phyloP scores from a whole-genome alignment of 768 basidiomycete species.

The Mycena galericulata region DNA sequence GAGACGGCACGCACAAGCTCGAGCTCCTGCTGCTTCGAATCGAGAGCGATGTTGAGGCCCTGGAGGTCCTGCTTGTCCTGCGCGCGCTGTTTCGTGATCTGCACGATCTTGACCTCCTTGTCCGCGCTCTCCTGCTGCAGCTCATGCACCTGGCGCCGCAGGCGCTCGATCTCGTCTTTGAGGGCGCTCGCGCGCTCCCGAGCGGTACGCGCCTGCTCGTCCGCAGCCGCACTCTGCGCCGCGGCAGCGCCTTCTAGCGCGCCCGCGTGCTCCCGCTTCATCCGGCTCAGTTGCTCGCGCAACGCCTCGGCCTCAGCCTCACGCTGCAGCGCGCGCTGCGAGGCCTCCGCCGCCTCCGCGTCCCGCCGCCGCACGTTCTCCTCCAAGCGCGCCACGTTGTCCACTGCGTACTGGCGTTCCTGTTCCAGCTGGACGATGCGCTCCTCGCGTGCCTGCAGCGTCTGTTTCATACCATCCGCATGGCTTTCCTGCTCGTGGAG shows the following conservation, averaged over 20 bases:
- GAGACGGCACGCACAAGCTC: slow-evolving; percentile 81
- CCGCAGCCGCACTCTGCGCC: slow-evolving; percentile 65
- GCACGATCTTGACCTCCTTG: slow-evolving; percentile 84
- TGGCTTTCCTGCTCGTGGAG: slow-evolving; percentile 66
- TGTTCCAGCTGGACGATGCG: slow-evolving; percentile 63
- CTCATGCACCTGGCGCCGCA: slow-evolving; percentile 73
- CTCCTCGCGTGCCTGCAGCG: slow-evolving; percentile 66
- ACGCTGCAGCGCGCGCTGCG: slow-evolving; percentile 57
- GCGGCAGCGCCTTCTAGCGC: slow-evolving; percentile 62
- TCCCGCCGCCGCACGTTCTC: slow-evolving; percentile 69
- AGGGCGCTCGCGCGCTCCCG: slow-evolving; percentile 63
- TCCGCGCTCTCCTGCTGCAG: slow-evolving; percentile 87
- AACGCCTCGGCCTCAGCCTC: slow-evolving; percentile 67
- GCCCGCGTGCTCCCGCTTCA: slow-evolving; percentile 67
- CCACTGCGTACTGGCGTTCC: slow-evolving; percentile 67
- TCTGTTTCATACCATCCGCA: slow-evolving; percentile 57
- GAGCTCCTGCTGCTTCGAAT: slow-evolving; percentile 94
- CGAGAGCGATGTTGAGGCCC: slow-evolving; percentile 91
- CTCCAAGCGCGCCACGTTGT: slow-evolving; percentile 67
- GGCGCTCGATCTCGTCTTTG: slow-evolving; percentile 68
- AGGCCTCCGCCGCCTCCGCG: slow-evolving; percentile 62
- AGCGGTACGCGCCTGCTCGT: slow-evolving; percentile 60
- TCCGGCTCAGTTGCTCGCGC: slow-evolving; percentile 64
- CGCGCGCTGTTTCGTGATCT: slow-evolving; percentile 73
- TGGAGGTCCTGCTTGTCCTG: slow-evolving; percentile 82